Evolutionary conservation across 768 basidiomycete species (phyloP).

Genomic region (Galerina marginata): DNA sequence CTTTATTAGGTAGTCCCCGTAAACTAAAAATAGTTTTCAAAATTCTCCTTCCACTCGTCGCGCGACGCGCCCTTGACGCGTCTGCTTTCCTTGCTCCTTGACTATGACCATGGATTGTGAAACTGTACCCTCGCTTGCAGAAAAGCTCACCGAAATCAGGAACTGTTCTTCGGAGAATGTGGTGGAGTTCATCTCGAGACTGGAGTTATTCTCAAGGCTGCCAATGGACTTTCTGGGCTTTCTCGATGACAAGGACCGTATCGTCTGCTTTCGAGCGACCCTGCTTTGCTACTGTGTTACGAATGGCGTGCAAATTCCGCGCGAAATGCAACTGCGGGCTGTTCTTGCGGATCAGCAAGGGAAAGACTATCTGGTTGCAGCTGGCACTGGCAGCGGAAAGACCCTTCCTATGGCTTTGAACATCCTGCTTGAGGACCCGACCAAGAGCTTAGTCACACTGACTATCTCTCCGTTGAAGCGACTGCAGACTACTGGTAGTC

Average conservation of each 20-base stretch:
- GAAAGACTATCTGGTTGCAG: slow-evolving; percentile 24
- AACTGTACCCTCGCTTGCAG: no score
- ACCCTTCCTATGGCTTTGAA: slow-evolving; percentile 32
- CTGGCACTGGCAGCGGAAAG: slow-evolving; percentile 36
- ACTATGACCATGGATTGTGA: no score
- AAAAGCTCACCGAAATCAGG: no score
- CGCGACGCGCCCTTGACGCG: no score
- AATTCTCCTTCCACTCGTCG: no score
- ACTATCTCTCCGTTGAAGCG: slow-evolving; percentile 28
- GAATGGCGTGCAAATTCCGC: slow-evolving; percentile 13
- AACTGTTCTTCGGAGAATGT: no score
- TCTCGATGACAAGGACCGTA: slow-evolving; percentile 17
- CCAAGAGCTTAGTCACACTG: slow-evolving; percentile 11
- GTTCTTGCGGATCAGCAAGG: slow-evolving; percentile 21
- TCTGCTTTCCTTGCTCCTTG: no score
- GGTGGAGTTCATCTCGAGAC: background rate
- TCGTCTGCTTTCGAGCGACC: slow-evolving; percentile 23
- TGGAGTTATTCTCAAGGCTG: slow-evolving; percentile 11
- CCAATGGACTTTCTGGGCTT: slow-evolving; percentile 9
- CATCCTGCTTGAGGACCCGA: slow-evolving; percentile 24
- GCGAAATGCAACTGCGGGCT: slow-evolving; percentile 30
- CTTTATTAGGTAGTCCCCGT: no score
- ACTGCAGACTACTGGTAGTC: slow-evolving; percentile 12
- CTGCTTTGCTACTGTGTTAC: slow-evolving; percentile 1
- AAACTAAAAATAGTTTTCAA: no score